Conservation (phyloP, 2,329 filamentous ascomycete genomes). For the Clarireedia monteithiana region DNA sequence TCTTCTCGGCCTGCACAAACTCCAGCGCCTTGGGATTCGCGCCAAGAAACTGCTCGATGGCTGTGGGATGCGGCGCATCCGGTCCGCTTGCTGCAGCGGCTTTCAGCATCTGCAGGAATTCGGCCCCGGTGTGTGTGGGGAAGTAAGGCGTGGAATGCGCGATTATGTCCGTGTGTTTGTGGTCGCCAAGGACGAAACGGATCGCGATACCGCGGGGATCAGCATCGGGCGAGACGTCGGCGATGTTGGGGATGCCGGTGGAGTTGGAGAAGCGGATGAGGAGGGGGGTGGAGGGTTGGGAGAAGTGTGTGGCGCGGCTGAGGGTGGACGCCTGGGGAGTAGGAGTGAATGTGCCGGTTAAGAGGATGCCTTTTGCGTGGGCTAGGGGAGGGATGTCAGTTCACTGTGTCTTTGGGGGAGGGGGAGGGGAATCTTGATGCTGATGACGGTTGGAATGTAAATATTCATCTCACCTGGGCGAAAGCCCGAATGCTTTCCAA, state of each 20-base stretch:
- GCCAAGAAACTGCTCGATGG: conserved; percentile 36
- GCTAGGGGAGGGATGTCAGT: conserved; percentile 16
- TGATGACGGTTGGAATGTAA: not conserved
- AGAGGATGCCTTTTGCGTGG: conserved; percentile 45
- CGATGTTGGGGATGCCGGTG: conserved; percentile 42
- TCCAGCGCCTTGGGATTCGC: conserved; percentile 38
- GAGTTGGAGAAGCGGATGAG: conserved; percentile 41
- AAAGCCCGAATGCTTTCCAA: conserved; percentile 5
- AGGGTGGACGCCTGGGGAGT: conserved; percentile 36
- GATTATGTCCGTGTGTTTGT: conserved; percentile 48
- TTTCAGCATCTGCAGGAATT: conserved; percentile 42
- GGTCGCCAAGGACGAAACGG: conserved; percentile 39
- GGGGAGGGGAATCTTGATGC: not conserved
- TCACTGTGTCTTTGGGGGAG: not conserved
- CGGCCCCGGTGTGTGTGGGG: conserved; percentile 43
- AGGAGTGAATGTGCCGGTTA: conserved; percentile 45
- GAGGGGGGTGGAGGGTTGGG: conserved; percentile 35
- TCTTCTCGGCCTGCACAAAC: conserved; percentile 43
- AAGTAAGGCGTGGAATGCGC: conserved; percentile 45
- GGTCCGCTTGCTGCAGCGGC: conserved; percentile 30
- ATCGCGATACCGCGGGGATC: conserved; percentile 42
- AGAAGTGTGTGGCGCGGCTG: conserved; percentile 42
- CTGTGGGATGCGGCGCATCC: conserved; percentile 1
- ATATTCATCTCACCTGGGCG: not conserved
- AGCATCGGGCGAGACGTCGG: conserved; percentile 39